Base-by-base conservation (phyloP, 176 grass and related monocot genomes). In the Sorghum bicolor region DNA sequence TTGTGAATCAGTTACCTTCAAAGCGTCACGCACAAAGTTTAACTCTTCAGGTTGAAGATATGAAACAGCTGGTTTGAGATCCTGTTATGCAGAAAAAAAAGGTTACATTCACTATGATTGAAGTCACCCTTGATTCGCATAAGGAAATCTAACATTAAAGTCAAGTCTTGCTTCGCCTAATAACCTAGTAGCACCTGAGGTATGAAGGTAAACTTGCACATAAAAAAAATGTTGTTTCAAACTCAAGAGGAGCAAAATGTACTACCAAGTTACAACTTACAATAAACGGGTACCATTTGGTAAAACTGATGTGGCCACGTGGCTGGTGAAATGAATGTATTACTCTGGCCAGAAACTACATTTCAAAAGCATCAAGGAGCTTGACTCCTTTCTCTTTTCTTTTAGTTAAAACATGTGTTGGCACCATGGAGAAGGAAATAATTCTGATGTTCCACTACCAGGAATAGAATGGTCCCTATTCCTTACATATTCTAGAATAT, bases 41-140 rank as follows among this genome's bases (percentile, higher is more conserved):
- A 98, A 74, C 81, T 98, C 96, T 84, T 94, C 89, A 60, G 76
- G 85, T 82, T 85, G 79, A 92, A 98, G 93, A 88, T 95, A 98
- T 30, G 87, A 98, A 83, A 98, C 91, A 80, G 66, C 81, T 67
- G 93, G 89, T 87, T 88, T 95, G 79, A 98, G 91, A 85, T 92
- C 86, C 96, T 98, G 89, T 47, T 69, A 87, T 36, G 45, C 70
- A 64, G 90, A 73, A 65, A 75, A 78, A 61, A 52, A 69, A 72
- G 64, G 64, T 45, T 83, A 65, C 26, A 82, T 9, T 10, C 15
- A 37, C 62, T 80, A 71, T 10, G 48, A 81, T 79, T 36, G 40
- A 66, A 91, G 37, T 76, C 19, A 29, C 44, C 67, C 72, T 77
- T 78, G 58, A 33, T 79, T 83, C 25, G 15, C 45, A n/a, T 66